Evolutionary conservation across 331 rosid species (phyloP).

Genomic region (Rhamnella rubrinervis): DNA sequence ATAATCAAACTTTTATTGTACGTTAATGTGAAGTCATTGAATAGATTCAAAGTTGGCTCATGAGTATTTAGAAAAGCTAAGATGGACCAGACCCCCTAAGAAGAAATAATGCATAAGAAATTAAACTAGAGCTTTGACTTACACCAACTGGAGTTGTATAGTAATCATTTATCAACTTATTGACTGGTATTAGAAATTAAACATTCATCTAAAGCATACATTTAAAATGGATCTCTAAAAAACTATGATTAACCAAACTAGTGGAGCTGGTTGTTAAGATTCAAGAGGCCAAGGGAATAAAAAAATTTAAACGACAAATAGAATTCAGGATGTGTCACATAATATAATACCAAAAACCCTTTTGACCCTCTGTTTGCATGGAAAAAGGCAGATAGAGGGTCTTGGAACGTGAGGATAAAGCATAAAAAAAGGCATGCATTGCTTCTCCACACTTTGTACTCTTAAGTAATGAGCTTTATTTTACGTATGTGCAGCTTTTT

Average conservation of each 20-base stretch:
- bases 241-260: too few relatives aligned
- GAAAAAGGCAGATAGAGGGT: background rate
- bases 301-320: too few relatives aligned
- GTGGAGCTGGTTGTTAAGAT: too few relatives aligned
- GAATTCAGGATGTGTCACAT: background rate
- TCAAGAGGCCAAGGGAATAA: too few relatives aligned
- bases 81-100: background rate
- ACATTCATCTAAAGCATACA: too few relatives aligned
- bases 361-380: background rate
- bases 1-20: background rate
- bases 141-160: too few relatives aligned
- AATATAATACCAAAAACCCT: constrained; percentile 28
- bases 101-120: too few relatives aligned
- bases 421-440: constrained; percentile 9
- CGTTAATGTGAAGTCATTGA: constrained; percentile 28
- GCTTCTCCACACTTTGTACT: constrained; percentile 23
- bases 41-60: constrained; percentile 33
- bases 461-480: constrained; percentile 21
- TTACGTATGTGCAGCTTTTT: constrained; percentile 29
- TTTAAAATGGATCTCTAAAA: too few relatives aligned
- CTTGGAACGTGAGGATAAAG: constrained; percentile 14
- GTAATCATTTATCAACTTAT: too few relatives aligned
- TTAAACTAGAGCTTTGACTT: too few relatives aligned
- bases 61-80: constrained; percentile 13
- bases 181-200: too few relatives aligned